Conservation (phyloP, 768 basidiomycete genomes). For the Tylopilus felleus region DNA sequence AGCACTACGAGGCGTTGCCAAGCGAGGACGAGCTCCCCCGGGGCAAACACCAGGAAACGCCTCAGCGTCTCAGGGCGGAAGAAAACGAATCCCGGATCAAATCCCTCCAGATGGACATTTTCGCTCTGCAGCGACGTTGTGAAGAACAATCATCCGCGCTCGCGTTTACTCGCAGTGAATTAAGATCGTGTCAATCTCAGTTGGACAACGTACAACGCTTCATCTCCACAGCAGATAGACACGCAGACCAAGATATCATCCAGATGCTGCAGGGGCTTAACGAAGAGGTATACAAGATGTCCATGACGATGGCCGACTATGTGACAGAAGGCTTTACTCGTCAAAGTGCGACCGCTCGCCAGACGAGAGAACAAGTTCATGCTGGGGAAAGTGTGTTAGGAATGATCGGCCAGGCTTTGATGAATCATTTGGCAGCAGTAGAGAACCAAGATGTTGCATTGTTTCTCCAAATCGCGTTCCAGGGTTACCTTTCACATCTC, state of each 20-base stretch:
- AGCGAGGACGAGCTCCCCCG: background rate
- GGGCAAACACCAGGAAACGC: background rate
- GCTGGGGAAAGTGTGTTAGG: background rate
- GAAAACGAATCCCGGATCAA: background rate
- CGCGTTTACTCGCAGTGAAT: background rate
- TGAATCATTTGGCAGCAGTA: background rate
- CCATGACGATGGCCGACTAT: background rate
- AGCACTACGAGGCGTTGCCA: background rate
- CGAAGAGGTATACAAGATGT: background rate
- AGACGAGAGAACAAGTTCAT: background rate
- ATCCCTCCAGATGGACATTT: background rate
- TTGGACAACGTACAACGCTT: background rate
- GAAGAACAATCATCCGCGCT: background rate
- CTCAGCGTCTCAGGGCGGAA: no score
- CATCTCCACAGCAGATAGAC: background rate
- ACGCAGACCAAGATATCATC: background rate
- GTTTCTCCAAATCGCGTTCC: background rate
- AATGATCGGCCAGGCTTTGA: background rate
- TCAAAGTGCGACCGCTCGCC: background rate
- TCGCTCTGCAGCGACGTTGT: background rate
- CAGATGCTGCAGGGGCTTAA: background rate
- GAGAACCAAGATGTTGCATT: background rate
- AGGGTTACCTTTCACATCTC: background rate
- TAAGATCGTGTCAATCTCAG: background rate
- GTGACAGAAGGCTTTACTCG: background rate